These are phyloP conservation scores for Incumbomyces lentus DNA, from an alignment of 2,329 filamentous ascomycete species.

Conservation along the genomic window DNA sequence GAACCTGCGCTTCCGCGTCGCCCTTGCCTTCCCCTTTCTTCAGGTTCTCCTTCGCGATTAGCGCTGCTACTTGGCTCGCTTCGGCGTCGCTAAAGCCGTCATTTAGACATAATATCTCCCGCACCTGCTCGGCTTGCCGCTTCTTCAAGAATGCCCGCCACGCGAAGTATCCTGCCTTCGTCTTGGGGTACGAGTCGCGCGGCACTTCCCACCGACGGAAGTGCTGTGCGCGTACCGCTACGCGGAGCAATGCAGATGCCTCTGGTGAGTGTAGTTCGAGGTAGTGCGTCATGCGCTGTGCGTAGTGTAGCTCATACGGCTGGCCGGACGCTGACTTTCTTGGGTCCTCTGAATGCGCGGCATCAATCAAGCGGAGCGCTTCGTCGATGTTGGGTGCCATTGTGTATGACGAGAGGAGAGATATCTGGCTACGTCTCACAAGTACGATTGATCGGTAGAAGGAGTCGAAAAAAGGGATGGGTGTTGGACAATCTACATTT, in stretches of 20 bases:
- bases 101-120: slow-evolving; percentile 46
- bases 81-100: slow-evolving; percentile 44
- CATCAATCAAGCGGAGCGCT: slow-evolving; percentile 61
- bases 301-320: slow-evolving; percentile 76
- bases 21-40: slow-evolving; percentile 40
- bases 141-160: slow-evolving; percentile 69
- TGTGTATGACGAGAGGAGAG: background rate
- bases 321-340: slow-evolving; percentile 40
- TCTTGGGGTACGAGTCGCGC: slow-evolving; percentile 61
- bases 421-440: no score
- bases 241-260: slow-evolving; percentile 54
- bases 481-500: no score
- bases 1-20: slow-evolving; percentile 54
- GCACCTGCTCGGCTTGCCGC: slow-evolving; percentile 54
- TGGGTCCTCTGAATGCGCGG: slow-evolving; percentile 59
- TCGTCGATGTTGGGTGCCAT: slow-evolving; percentile 22
- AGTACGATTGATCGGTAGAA: no score
- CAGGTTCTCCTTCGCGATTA: slow-evolving; percentile 71
- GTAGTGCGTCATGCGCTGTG: slow-evolving; percentile 66
- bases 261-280: slow-evolving; percentile 50
- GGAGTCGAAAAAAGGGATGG: no score
- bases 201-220: slow-evolving; percentile 79
- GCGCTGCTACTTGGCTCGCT: slow-evolving; percentile 51
- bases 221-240: slow-evolving; percentile 77
- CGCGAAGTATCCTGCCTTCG: slow-evolving; percentile 63